Evolutionary conservation across 345 rosid genomes (phyloP).

Genomic region (Eutrema yunnanense): DNA sequence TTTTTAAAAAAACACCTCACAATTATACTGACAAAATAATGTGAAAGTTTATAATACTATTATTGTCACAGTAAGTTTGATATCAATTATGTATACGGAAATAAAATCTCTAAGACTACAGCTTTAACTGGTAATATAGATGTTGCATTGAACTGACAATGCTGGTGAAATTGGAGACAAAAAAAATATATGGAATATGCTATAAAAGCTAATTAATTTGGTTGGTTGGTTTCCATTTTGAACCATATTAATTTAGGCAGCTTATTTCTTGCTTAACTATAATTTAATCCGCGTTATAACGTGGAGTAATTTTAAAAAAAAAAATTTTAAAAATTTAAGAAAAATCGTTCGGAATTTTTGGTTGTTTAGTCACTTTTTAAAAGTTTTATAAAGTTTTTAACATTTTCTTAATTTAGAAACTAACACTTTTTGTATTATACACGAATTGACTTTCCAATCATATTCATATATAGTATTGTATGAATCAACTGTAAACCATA

Average conservation of each 20-base stretch:
- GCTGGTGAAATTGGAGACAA: too few relatives aligned
- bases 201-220: not conserved
- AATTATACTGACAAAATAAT: not conserved
- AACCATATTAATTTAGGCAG: not conserved
- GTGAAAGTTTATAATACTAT: not conserved
- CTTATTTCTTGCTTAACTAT: not conserved
- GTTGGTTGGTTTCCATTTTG: not conserved
- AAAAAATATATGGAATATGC: not conserved
- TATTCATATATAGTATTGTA: fast-evolving
- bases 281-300: too few relatives aligned
- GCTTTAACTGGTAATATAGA: not conserved
- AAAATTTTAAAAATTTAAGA: too few relatives aligned
- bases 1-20: not conserved
- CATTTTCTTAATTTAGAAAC: too few relatives aligned
- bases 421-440: too few relatives aligned
- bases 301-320: too few relatives aligned
- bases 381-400: too few relatives aligned
- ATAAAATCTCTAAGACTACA: not conserved
- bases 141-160: not conserved
- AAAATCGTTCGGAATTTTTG: too few relatives aligned
- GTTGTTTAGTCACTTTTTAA: too few relatives aligned
- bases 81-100: not conserved
- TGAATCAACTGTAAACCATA: too few relatives aligned
- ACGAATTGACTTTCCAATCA: too few relatives aligned
- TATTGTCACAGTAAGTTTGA: not conserved